Evolutionary conservation across 495 filamentous ascomycete species (phyloP).

Genomic region (Lichina pygmaea): DNA sequence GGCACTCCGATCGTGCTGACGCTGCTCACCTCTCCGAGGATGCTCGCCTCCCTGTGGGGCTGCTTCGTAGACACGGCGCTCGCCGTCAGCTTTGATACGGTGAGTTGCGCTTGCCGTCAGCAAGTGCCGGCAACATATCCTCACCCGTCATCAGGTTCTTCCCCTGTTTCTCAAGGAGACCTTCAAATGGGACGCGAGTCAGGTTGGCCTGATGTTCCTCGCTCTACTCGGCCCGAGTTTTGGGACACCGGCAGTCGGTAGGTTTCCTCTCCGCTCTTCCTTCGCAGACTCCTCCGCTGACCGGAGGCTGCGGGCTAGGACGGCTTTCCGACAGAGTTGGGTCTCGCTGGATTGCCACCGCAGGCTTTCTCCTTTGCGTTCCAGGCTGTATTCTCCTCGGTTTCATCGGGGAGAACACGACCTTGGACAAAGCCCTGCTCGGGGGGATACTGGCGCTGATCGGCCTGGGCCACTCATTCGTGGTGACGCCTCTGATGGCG

Average conservation of each 20-base stretch:
- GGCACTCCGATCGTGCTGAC: conserved; percentile 12
- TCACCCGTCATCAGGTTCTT: conserved; percentile 10
- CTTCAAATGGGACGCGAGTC: conserved; percentile 1
- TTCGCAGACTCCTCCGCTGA: too few species aligned
- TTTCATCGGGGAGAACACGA: conserved; percentile 10
- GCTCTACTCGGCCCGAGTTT: conserved; percentile 4
- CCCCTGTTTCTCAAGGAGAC: conserved; percentile 15
- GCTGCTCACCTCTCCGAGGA: conserved; percentile 15
- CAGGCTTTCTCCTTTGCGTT: conserved; percentile 1
- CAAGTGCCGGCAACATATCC: background rate
- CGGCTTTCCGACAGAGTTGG: conserved; percentile 1
- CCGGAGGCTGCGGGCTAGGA: background rate
- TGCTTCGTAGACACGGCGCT: conserved; percentile 7
- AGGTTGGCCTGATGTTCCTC: conserved; percentile 3
- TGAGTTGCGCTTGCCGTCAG: conserved; percentile 2
- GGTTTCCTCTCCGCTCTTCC: background rate
- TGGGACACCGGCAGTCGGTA: conserved; percentile 11
- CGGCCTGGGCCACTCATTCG: conserved; percentile 10
- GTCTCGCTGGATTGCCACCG: conserved; percentile 1
- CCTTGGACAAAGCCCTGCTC: conserved; percentile 12
- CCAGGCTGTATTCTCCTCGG: conserved; percentile 1
- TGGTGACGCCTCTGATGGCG: conserved; percentile 38
- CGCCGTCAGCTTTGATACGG: conserved; percentile 10
- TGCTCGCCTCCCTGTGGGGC: conserved; percentile 15
- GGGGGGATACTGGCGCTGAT: conserved; percentile 12